Evolutionary conservation across 2,329 filamentous ascomycete genomes (phyloP), one percentile per base, ranked within the genome.

Genomic region (Colletotrichum plurivorum): DNA sequence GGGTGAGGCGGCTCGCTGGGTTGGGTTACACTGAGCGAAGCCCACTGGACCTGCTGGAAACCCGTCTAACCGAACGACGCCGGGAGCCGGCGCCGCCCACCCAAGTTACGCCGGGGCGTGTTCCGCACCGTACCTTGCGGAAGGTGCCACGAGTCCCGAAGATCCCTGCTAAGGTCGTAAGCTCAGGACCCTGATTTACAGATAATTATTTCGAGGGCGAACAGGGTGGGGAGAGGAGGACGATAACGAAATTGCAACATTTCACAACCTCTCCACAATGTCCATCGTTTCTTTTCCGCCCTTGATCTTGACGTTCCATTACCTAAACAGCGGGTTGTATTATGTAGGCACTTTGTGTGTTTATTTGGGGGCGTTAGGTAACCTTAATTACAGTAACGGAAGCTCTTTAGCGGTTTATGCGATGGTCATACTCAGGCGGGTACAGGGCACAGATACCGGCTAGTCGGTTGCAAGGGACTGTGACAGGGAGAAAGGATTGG

Each of bases 171-270:
- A 39, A 39, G 36, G 52, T 60, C 52, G 43, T 56, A 53, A 45
- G 43, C 62, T 36, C 62, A 46, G 51, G 67, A 69, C 67, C 67
- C 67, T 56, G 62, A 69, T 61, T 63, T 25, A 56, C 55, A 46
- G 31, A 54, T 27, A 45, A 43, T 48, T 36, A 39, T 31, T 58
- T 59, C 27, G 43, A 43, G 20, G 43, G 13, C 13, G 60, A 64
- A 45, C 48, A 43, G 45, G 67, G 53, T 25, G 22, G 22, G 22
- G 22, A 25, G 22, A 25, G 22, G 22, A 25, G 43, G 55, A 15
- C 18, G 36, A 36, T 20, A 51, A 45, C 20, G 62, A 66, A 45
- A 56, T 68, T 65, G 55, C 43, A 55, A 25, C 63, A 56, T 45
- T 66, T 54, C 15, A 31, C 46, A 56, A 56, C 61, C 55, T 36